Conservation (phyloP, 345 rosid species). For the Lepidium sativum region DNA sequence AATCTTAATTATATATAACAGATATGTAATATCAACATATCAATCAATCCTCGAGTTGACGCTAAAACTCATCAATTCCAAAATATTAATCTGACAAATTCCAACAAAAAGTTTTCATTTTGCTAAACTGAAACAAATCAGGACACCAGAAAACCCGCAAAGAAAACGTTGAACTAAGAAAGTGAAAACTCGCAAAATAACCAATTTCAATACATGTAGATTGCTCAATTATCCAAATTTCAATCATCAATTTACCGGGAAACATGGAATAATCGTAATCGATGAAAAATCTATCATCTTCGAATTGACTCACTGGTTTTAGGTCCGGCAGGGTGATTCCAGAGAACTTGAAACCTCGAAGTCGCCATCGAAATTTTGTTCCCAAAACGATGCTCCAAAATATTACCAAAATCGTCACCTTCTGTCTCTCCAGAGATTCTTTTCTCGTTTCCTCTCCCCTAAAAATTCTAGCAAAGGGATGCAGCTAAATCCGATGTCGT, state of each 20-base stretch:
- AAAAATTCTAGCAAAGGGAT: neutral
- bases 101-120: neutral
- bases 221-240: constrained; percentile 4
- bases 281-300: neutral
- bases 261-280: neutral
- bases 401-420: constrained; percentile 1
- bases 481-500: neutral
- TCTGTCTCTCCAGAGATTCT: constrained; percentile 10
- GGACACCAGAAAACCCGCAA: neutral
- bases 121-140: neutral
- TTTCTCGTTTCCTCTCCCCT: neutral
- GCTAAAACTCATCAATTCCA: neutral
- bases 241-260: neutral
- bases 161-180: neutral
- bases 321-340: constrained; percentile 98
- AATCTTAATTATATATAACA: too few species aligned
- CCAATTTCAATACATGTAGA: neutral
- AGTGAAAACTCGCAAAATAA: neutral
- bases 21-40: neutral
- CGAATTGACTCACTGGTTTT: constrained; percentile 65
- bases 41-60: neutral
- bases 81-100: neutral
- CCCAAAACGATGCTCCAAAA: neutral
- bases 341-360: constrained; percentile 76
- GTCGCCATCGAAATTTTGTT: constrained; percentile 44